Percentiles rank a stretch among this genome's conserved stretches.
phyloP scores from a whole-genome alignment of 257 asterid genomes.

The Fraxinus americana region DNA sequence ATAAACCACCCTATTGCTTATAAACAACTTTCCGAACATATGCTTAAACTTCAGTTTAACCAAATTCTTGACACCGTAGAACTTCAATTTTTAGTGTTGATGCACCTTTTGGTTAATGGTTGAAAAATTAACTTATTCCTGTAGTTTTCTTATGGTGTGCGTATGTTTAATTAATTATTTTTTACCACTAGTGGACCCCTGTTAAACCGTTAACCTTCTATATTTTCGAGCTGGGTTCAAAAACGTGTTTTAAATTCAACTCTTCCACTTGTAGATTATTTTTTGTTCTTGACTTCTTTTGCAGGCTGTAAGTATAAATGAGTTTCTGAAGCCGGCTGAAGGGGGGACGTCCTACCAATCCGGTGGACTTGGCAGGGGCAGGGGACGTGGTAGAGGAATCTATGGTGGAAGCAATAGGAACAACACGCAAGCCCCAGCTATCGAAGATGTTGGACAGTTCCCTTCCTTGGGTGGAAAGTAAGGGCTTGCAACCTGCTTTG shows the following conservation, averaged over 20 bases:
- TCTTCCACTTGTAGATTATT: neutral
- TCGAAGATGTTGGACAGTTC: constrained; percentile 41
- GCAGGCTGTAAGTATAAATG: constrained; percentile 61
- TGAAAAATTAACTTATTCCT: neutral
- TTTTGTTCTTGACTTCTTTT: neutral
- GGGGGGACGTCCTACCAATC: constrained; percentile 41
- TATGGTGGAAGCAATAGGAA: constrained; percentile 29
- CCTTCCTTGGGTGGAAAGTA: constrained; percentile 45
- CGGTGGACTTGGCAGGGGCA: constrained; percentile 60
- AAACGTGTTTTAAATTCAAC: neutral
- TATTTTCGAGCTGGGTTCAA: neutral
- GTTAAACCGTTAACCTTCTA: neutral
- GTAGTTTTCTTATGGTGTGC: neutral
- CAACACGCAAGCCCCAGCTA: constrained; percentile 32
- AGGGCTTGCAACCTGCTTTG: constrained; percentile 14
- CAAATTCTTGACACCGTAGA: neutral
- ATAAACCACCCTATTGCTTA: too few relatives aligned
- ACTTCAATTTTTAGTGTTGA: too few relatives aligned
- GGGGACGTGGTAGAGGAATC: constrained; percentile 50
- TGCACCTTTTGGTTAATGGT: neutral
- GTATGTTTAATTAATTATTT: too few relatives aligned
- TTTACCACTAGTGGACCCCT: neutral
- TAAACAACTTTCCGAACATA: too few relatives aligned
- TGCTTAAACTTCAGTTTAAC: neutral
- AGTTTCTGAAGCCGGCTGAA: constrained; percentile 65